phyloP scores from a whole-genome alignment of 768 basidiomycete genomes.

The Phaffia tasmanica region DNA sequence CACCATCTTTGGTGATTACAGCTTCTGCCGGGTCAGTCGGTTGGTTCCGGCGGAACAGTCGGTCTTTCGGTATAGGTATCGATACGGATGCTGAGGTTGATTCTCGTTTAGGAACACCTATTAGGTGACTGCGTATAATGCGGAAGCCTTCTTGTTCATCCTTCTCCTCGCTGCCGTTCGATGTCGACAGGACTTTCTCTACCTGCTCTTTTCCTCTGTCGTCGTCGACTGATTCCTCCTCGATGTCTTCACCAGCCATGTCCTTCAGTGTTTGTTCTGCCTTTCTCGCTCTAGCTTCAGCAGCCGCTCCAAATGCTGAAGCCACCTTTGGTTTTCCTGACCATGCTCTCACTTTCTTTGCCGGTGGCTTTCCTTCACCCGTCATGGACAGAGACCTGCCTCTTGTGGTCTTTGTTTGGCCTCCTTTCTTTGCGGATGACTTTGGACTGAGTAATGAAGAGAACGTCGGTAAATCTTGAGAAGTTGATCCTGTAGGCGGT shows the following conservation, averaged over 20 bases:
- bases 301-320: not conserved
- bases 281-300: constrained; percentile 4
- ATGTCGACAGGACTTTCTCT: not conserved
- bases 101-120: too few species aligned
- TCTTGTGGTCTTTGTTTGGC: not conserved
- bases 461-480: not conserved
- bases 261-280: constrained; percentile 2
- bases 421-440: not conserved
- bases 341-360: too few species aligned
- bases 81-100: too few species aligned
- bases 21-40: not conserved
- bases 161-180: not conserved
- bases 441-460: not conserved
- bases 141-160: not conserved
- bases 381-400: not conserved
- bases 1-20: not conserved
- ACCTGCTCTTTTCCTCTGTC: not conserved
- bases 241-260: not conserved
- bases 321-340: too few species aligned
- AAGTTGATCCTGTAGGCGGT: not conserved
- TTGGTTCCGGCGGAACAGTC: too few species aligned
- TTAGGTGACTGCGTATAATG: too few species aligned
- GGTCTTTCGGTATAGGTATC: too few species aligned
- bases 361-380: too few species aligned
- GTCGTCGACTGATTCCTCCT: not conserved